Evolutionary conservation across 352 stramenopile genomes (phyloP), one percentile per base, ranked within the genome.

Genomic region (Phytophthora ohioensis): DNA sequence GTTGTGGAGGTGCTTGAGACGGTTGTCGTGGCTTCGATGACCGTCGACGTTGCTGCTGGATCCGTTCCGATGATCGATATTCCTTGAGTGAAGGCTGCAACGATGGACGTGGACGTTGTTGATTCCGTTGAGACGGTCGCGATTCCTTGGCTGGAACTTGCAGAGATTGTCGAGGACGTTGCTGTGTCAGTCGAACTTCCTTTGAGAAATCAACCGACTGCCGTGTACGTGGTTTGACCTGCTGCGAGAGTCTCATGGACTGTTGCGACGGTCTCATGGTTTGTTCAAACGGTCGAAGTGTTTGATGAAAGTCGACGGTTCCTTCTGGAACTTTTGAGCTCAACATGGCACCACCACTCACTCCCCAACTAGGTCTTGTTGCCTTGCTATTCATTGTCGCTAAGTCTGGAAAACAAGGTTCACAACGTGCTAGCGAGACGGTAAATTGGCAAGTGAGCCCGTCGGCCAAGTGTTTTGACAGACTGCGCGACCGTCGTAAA

Each of bases 261-360:
- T 71, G 62, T 9, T 57, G 31, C 8, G 49, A 55, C 38, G 48
- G 38, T 13, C 55, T 71, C 55, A 71, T 56, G 39, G 47, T 71
- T 31, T 71, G 64, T 21, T 67, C 64, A 34, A 72, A 72, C 5
- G 64, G 57, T 17, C 64, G 45, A 41, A 72, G 32, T 2, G 64
- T 67, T 46, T 51, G 39, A 12, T 72, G 39, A 27, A 72, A 67
- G 34, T 67, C 57, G 41, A 43, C 54, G 36, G 35, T 57, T 31
- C 53, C n/a, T 10, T 49, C 39, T 45, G 35, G n/a, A 13, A 36
- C 21, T 49, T 65, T 54, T 5, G 57, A 72, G 30, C 51, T 38
- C 41, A 72, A 41, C 48, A 36, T 54, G 31, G 58, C 64, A 12
- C 48, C 57, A 35, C 57, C 52, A 46, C 41, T 61, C 9, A 67